phyloP scores from a whole-genome alignment of 2,329 filamentous ascomycete genomes.

The Cladosporium sp. region DNA sequence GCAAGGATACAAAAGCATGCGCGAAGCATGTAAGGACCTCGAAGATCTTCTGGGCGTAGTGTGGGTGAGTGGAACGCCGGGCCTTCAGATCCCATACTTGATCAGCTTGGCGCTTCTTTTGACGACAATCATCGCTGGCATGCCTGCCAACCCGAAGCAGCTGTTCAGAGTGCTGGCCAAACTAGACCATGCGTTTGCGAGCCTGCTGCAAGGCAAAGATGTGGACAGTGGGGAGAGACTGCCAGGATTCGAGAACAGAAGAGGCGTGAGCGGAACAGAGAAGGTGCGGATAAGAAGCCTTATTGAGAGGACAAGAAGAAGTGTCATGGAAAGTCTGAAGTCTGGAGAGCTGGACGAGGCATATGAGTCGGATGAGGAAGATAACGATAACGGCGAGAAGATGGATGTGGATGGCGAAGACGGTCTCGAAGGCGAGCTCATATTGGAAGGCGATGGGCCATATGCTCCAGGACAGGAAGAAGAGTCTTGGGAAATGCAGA shows the following conservation, averaged over 20 bases:
- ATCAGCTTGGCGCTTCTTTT: slow-evolving; percentile 75
- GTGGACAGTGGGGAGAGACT: slow-evolving; percentile 65
- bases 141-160: slow-evolving; percentile 66
- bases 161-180: slow-evolving; percentile 75
- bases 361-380: slow-evolving; percentile 40
- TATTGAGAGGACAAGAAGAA: slow-evolving; percentile 72
- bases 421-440: slow-evolving; percentile 36
- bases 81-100: slow-evolving; percentile 79
- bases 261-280: slow-evolving; percentile 74
- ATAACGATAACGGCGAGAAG: slow-evolving; percentile 33
- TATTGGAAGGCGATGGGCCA: slow-evolving; percentile 33
- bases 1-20: slow-evolving; percentile 62
- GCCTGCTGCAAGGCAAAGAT: slow-evolving; percentile 69
- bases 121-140: slow-evolving; percentile 70
- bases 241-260: slow-evolving; percentile 68
- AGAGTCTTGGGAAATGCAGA: slow-evolving; percentile 63
- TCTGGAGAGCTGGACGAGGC: slow-evolving; percentile 52
- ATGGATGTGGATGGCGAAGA: slow-evolving; percentile 49
- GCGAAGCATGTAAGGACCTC: slow-evolving; percentile 72
- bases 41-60: slow-evolving; percentile 75
- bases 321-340: slow-evolving; percentile 69
- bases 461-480: slow-evolving; percentile 36
- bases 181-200: slow-evolving; percentile 80
- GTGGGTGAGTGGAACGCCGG: slow-evolving; percentile 86
- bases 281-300: slow-evolving; percentile 85